phyloP scores from a whole-genome alignment of 768 basidiomycete genomes.

The Boletellus sp. region DNA sequence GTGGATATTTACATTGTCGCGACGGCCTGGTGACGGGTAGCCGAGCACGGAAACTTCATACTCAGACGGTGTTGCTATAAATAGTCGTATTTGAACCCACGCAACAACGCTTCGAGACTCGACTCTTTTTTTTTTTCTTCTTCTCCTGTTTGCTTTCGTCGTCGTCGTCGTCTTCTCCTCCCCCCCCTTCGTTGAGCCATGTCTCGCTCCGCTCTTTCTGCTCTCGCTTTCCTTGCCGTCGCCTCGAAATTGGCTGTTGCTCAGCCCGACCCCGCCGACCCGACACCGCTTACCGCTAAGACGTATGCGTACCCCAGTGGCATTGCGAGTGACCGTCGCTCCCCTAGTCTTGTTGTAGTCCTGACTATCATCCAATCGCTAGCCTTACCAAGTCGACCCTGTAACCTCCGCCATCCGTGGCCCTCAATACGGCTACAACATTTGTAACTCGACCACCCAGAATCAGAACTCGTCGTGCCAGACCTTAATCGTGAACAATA shows the following conservation, averaged over 20 bases:
- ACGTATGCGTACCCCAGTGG: conserved; percentile 40
- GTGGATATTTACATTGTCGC: not conserved
- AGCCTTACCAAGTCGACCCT: conserved; percentile 53
- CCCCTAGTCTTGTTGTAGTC: not conserved
- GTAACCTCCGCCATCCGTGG: conserved; percentile 47
- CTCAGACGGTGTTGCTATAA: conserved; percentile 8
- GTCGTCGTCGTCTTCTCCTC: too few relatives aligned
- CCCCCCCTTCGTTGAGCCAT: conserved; percentile 34
- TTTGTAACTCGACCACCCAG: conserved; percentile 66
- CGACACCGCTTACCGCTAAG: conserved; percentile 46
- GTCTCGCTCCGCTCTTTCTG: conserved; percentile 49
- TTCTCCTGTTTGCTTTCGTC: not conserved
- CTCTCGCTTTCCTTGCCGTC: conserved; percentile 30
- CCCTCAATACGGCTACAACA: conserved; percentile 59
- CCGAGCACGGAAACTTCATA: not conserved
- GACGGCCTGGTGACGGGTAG: too few relatives aligned
- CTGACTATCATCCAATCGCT: not conserved
- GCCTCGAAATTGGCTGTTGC: conserved; percentile 29
- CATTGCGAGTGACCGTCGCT: conserved; percentile 32
- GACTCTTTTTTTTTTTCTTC: not conserved
- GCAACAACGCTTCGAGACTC: not conserved
- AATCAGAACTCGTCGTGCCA: conserved; percentile 64
- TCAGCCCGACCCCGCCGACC: conserved; percentile 39
- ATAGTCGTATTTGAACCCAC: conserved; percentile 9
- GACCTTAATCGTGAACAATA: conserved; percentile 60